Base-by-base conservation (phyloP, 768 basidiomycete species). In the Chalciporus chontae region DNA sequence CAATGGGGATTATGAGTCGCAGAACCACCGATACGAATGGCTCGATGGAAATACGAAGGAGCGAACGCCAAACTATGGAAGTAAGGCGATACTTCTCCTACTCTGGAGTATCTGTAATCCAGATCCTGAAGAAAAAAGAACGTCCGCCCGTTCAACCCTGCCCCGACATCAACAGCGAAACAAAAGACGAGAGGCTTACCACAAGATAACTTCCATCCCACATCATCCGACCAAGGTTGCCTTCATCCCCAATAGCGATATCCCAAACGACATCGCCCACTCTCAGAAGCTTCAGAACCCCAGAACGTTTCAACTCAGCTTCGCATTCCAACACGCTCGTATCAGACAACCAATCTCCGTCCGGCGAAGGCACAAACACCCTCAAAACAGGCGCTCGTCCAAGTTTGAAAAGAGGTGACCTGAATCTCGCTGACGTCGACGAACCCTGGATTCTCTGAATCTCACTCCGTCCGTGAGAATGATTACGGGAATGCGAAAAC, bases 151-250 rank as follows among this genome's bases (percentile, higher is more conserved):
- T 31, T 31, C 29, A 31, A 31, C 29, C 29, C 13, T 31, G 10
- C 13, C 29, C 29, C 29, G 38, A n/a, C 18, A 27, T 23, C 53
- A 47, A 51, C 53, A 42, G 52, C 56, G 24, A 37, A 7, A 44
- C 27, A 29, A 5, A 45, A 37, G 48, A 48, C 40, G 37, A 48
- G 50, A 56, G 24, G 74, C 87, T 60, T 62, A 92, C 90, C 58
- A 93, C 82, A 7, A 93, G 75, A 69, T 90, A 93, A 52, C 79
- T 82, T n/a, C 90, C 90, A 62, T 92, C 91, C 90, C 90, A 93
- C 8, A 91, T 74, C 66, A 92, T 63, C 54, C 87, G 71, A n/a
- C 90, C 90, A 7, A 84, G 76, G 65, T 93, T 92, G 1, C 84
- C 87, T 62, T 93, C 90, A 61, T 92, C 90, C 8, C 87, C 85